Evolutionary conservation across 495 filamentous ascomycete genomes (phyloP).

Genomic region (Aspergillus panamensis): DNA sequence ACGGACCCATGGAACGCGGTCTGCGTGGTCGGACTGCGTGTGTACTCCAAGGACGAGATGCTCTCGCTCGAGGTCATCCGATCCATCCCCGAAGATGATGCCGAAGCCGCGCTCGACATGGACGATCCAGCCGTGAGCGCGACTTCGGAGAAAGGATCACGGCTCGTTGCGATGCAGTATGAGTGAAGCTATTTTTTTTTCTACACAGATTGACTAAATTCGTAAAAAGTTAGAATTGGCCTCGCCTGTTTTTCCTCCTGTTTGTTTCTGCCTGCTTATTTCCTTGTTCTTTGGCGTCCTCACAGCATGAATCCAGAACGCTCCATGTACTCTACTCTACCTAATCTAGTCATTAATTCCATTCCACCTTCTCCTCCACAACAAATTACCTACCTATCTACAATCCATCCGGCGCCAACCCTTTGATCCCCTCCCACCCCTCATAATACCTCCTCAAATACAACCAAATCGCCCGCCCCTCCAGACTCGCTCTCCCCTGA

Average conservation of each 20-base stretch:
- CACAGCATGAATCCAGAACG: too few species aligned
- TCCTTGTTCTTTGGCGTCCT: too few species aligned
- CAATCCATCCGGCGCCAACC: too few species aligned
- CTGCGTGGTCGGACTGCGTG: conserved; percentile 70
- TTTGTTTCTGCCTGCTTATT: not conserved
- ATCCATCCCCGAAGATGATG: conserved; percentile 50
- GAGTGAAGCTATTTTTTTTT: not conserved
- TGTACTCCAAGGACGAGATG: conserved; percentile 61
- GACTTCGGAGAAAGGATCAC: conserved; percentile 32
- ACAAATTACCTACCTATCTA: too few species aligned
- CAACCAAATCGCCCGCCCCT: too few species aligned
- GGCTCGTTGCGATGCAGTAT: conserved; percentile 9
- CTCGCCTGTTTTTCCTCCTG: not conserved
- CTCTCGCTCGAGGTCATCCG: conserved; percentile 53
- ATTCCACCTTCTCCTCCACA: too few species aligned
- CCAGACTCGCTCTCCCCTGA: too few species aligned
- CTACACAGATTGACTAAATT: too few species aligned
- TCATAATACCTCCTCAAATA: too few species aligned
- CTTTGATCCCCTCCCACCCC: too few species aligned
- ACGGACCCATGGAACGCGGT: conserved; percentile 81
- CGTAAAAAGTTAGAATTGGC: not conserved
- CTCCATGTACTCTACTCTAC: too few species aligned
- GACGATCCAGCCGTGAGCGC: conserved; percentile 52
- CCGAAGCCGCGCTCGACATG: conserved; percentile 47
- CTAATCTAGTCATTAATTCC: too few species aligned